Evolutionary conservation across 805 yeast genomes (phyloP).

Genomic region (Candida boidinii): DNA sequence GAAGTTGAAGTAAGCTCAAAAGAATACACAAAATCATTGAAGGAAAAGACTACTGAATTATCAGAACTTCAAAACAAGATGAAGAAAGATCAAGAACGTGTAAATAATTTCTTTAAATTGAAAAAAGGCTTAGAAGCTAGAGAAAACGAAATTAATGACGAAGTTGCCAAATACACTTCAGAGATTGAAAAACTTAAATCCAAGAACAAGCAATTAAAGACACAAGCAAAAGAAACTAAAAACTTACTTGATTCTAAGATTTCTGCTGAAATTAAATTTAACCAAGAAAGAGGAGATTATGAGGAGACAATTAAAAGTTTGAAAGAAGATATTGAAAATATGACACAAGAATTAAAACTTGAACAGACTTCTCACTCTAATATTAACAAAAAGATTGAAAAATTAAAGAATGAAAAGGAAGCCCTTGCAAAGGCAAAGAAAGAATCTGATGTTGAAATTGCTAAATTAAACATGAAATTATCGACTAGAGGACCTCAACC

Average conservation of each 20-base stretch:
- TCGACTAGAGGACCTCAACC: slow-evolving; percentile 16
- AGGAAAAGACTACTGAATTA: slow-evolving; percentile 28
- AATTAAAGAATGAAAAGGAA: slow-evolving; percentile 26
- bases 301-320: slow-evolving; percentile 31
- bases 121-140: slow-evolving; percentile 1
- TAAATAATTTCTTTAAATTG: too few relatives aligned
- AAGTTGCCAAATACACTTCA: too few relatives aligned
- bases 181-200: slow-evolving; percentile 17
- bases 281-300: slow-evolving; percentile 34
- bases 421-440: slow-evolving; percentile 22
- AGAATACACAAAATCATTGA: slow-evolving; percentile 25
- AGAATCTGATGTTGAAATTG: slow-evolving; percentile 21
- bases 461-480: slow-evolving; percentile 22
- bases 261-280: slow-evolving; percentile 33
- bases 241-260: slow-evolving; percentile 32
- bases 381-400: slow-evolving; percentile 17
- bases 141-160: too few relatives aligned
- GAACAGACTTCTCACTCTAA: slow-evolving; percentile 17
- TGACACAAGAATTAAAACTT: slow-evolving; percentile 20
- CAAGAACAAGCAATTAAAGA: slow-evolving; percentile 32
- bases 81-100: slow-evolving; percentile 14
- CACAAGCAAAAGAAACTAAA: slow-evolving; percentile 34
- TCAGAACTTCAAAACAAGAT: slow-evolving; percentile 18
- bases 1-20: too few relatives aligned
- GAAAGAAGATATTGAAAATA: slow-evolving; percentile 20